A percentile compares a stretch with the other conserved stretches of the same genome.
Evolutionary conservation across 176 grass and related monocot species (phyloP).

Genomic region (Carex kokanica): DNA sequence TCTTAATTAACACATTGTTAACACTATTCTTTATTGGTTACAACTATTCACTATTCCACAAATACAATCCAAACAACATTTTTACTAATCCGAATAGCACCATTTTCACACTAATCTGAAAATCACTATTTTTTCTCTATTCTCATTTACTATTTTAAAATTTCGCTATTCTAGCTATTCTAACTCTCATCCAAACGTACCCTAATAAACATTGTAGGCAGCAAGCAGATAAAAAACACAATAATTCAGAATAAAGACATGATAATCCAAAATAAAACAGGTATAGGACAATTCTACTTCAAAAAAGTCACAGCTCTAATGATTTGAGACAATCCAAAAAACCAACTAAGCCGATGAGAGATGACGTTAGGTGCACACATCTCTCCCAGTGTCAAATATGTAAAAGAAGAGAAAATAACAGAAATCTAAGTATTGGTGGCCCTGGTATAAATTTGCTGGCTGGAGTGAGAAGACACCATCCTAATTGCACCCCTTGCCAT

Average conservation of each 20-base stretch:
- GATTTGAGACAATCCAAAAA: background rate
- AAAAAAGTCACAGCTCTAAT: background rate
- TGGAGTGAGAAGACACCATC: conserved; percentile 31
- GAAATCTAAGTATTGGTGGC: conserved; percentile 31
- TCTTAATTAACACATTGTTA: too few species aligned
- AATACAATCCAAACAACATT: too few species aligned
- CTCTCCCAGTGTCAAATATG: background rate
- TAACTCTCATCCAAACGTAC: too few species aligned
- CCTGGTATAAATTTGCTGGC: conserved; percentile 35
- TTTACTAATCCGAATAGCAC: too few species aligned
- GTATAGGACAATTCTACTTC: background rate
- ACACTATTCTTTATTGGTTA: too few species aligned
- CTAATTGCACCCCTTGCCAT: conserved; percentile 33
- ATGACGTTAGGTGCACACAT: background rate
- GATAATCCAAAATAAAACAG: background rate
- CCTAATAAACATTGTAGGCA: background rate
- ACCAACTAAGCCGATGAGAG: background rate
- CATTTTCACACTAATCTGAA: too few species aligned
- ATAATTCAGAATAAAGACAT: background rate
- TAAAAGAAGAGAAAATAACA: conserved; percentile 7
- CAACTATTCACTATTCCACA: too few species aligned
- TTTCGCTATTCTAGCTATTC: too few species aligned
- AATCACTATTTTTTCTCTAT: too few species aligned
- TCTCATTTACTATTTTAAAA: too few species aligned
- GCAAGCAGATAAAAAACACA: background rate